Evolutionary conservation across 2,329 filamentous ascomycete genomes (phyloP).

Genomic region (Botrytis cinerea): DNA sequence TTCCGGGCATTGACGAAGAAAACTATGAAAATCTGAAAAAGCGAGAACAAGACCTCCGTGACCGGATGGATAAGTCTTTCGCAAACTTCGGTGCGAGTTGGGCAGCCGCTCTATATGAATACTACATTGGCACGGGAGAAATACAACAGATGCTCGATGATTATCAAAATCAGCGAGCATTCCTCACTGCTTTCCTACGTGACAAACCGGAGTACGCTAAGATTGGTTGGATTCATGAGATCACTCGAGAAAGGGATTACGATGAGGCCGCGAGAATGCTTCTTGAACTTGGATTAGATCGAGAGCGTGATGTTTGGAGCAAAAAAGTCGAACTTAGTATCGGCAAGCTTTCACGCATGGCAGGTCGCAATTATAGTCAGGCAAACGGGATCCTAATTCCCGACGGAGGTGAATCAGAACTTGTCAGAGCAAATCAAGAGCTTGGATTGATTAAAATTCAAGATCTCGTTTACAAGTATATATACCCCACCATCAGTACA

Average conservation of each 20-base stretch:
- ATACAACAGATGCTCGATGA: constrained; percentile 71
- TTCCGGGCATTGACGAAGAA: constrained; percentile 23
- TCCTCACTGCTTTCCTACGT: constrained; percentile 77
- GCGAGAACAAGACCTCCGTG: constrained; percentile 31
- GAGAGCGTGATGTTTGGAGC: constrained; percentile 82
- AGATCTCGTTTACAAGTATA: constrained; percentile 70
- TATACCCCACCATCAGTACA: constrained; percentile 65
- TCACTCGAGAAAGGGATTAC: constrained; percentile 75
- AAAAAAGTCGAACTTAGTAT: constrained; percentile 92
- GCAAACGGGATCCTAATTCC: constrained; percentile 39
- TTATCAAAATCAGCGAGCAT: constrained; percentile 65
- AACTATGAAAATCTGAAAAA: constrained; percentile 20
- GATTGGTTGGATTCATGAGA: constrained; percentile 93
- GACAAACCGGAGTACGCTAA: constrained; percentile 71
- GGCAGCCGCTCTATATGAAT: constrained; percentile 76
- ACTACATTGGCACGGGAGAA: constrained; percentile 68
- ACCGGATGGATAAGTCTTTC: constrained; percentile 48
- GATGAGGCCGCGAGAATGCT: constrained; percentile 71
- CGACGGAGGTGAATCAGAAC: constrained; percentile 43
- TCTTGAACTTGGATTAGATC: constrained; percentile 65
- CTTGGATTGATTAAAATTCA: constrained; percentile 66
- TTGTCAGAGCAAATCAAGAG: constrained; percentile 36
- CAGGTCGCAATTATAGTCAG: constrained; percentile 52
- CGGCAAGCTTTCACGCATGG: constrained; percentile 77
- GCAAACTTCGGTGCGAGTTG: constrained; percentile 52